Conservation (phyloP, 2,329 filamentous ascomycete species). For the Botryosphaeria dothidea region DNA sequence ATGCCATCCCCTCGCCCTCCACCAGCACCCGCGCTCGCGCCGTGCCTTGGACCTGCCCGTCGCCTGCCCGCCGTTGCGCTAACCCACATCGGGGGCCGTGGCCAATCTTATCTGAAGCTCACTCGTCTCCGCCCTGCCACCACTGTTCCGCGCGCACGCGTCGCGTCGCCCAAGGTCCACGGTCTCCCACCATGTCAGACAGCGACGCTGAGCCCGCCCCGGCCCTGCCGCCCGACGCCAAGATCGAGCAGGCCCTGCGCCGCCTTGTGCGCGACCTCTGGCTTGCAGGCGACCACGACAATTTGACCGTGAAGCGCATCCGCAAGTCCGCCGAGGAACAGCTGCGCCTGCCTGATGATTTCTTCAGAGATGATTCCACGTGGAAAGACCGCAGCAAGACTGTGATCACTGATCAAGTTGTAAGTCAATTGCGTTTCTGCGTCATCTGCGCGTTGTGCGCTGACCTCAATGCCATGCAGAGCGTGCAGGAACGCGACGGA, state of each 20-base stretch:
- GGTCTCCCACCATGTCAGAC: neutral
- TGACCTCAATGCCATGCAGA: neutral
- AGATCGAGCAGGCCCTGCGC: slow-evolving; percentile 42
- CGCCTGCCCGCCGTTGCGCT: neutral
- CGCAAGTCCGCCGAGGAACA: slow-evolving; percentile 54
- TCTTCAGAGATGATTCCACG: slow-evolving; percentile 53
- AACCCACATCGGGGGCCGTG: neutral
- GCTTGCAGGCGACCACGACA: slow-evolving; percentile 46
- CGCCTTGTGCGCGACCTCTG: slow-evolving; percentile 43
- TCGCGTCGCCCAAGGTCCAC: neutral
- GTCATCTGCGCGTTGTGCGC: neutral
- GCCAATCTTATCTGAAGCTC: slow-evolving; percentile 8
- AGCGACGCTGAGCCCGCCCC: slow-evolving; percentile 4
- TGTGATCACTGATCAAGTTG: slow-evolving; percentile 56
- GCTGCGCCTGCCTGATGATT: slow-evolving; percentile 54
- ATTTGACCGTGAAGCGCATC: slow-evolving; percentile 60
- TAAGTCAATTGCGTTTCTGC: slow-evolving; percentile 19
- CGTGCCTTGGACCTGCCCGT: slow-evolving; percentile 12
- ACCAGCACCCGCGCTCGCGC: slow-evolving; percentile 1
- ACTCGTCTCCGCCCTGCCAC: neutral
- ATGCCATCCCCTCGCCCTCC: slow-evolving; percentile 3
- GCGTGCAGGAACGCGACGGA: slow-evolving; percentile 30
- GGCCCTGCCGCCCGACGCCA: slow-evolving; percentile 33
- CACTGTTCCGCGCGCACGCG: neutral
- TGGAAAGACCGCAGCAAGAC: slow-evolving; percentile 60